phyloP scores from a whole-genome alignment of 352 stramenopile genomes.

The Phytopythium cucurbitacearum region DNA sequence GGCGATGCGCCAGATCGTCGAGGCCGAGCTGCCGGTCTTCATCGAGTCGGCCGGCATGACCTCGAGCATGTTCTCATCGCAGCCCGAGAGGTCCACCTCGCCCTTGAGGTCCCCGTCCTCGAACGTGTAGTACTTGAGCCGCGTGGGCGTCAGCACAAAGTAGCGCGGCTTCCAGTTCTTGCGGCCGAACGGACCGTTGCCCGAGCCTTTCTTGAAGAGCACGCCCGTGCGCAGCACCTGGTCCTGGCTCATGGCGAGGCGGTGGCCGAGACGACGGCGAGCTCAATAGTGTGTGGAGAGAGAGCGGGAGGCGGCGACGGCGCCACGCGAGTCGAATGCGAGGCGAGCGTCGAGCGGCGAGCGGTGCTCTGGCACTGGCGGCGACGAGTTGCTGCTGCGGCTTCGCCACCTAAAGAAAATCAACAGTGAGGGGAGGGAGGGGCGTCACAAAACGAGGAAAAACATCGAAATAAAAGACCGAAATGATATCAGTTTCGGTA shows the following conservation, averaged over 20 bases:
- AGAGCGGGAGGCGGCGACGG: too few species aligned
- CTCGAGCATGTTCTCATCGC: constrained; percentile 56
- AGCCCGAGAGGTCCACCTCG: constrained; percentile 64
- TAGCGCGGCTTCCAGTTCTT: constrained; percentile 81
- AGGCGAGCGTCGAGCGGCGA: too few species aligned
- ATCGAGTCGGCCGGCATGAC: constrained; percentile 77
- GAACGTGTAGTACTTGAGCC: constrained; percentile 75
- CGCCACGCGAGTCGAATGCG: too few species aligned
- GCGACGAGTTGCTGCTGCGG: too few species aligned
- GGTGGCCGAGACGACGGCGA: too few species aligned
- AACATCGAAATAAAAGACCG: too few species aligned
- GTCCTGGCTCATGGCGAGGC: constrained; percentile 30
- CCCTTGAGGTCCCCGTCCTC: constrained; percentile 73
- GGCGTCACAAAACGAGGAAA: too few species aligned
- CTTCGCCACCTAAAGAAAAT: too few species aligned
- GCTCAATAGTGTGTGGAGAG: too few species aligned
- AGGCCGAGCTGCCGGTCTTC: constrained; percentile 65
- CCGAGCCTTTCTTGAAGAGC: constrained; percentile 80
- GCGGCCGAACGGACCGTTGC: constrained; percentile 55
- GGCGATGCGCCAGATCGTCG: constrained; percentile 76
- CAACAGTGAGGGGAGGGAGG: too few species aligned
- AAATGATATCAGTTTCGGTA: too few species aligned
- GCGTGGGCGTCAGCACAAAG: constrained; percentile 59
- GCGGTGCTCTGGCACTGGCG: too few species aligned
- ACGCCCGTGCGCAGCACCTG: constrained; percentile 68